A percentile compares a stretch with the other conserved stretches of the same genome.
phyloP scores from a whole-genome alignment of 108 stramenopile species.

The Seminavis robusta region DNA sequence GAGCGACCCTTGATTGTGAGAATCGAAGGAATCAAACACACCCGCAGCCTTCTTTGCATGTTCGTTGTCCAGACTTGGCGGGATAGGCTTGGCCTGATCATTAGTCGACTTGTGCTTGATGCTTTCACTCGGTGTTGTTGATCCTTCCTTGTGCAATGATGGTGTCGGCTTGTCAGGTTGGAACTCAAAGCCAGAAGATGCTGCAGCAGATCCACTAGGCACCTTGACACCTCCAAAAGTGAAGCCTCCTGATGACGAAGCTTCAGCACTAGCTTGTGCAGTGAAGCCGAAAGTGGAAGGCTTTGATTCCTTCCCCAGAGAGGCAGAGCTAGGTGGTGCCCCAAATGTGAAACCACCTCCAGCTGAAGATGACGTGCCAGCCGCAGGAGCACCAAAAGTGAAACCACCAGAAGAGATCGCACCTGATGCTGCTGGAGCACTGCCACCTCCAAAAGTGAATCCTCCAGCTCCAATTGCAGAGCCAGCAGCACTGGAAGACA shows the following conservation, averaged over 20 bases:
- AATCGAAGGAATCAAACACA: constrained; percentile 56
- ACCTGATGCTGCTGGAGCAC: constrained; percentile 5
- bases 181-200: not conserved
- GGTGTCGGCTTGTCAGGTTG: not conserved
- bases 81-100: too few species aligned
- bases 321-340: not conserved
- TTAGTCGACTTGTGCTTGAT: not conserved
- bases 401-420: constrained; percentile 36
- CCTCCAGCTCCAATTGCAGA: constrained; percentile 42
- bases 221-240: too few species aligned
- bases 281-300: too few species aligned
- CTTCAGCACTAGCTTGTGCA: too few species aligned
- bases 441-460: constrained; percentile 32
- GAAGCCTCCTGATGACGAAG: not conserved
- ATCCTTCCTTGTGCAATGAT: not conserved
- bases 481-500: constrained; percentile 1
- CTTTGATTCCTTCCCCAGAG: too few species aligned
- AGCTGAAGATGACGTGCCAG: constrained; percentile 2
- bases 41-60: constrained; percentile 13
- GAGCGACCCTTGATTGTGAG: constrained; percentile 28
- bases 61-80: too few species aligned
- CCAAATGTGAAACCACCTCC: constrained; percentile 10
- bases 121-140: not conserved
- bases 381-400: constrained; percentile 37
- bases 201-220: not conserved